phyloP scores from a whole-genome alignment of 2,329 filamentous ascomycete genomes.

The Celoporthe dispersa region DNA sequence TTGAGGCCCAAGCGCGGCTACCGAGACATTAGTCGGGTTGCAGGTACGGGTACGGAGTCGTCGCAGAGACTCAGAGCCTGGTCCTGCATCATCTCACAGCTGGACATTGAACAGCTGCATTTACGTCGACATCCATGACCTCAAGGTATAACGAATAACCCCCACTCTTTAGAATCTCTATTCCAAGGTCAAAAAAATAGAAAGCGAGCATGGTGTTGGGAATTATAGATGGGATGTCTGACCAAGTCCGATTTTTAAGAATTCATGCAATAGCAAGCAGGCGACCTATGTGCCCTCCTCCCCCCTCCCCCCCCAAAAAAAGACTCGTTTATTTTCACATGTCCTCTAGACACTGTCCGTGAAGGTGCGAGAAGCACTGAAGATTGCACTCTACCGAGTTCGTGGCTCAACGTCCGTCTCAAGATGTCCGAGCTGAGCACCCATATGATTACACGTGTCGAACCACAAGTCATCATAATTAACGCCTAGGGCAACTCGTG shows the following conservation, averaged over 20 bases:
- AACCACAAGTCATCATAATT: neutral
- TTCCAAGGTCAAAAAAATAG: neutral
- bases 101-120: neutral
- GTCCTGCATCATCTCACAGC: neutral
- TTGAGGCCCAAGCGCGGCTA: neutral
- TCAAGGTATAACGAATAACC: neutral
- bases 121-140: neutral
- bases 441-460: neutral
- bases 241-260: neutral
- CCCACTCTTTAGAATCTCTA: neutral
- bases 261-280: neutral
- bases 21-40: neutral
- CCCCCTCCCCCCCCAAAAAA: no score
- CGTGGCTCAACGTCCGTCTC: neutral
- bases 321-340: neutral
- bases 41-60: neutral
- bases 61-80: neutral
- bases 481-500: neutral
- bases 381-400: neutral
- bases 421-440: neutral
- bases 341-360: no score
- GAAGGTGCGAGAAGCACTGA: neutral
- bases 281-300: neutral
- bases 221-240: neutral
- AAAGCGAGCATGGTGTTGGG: conserved; percentile 1